Evolutionary conservation across 192 early-diverging fungal species (phyloP), one percentile per base, ranked within the genome.

Genomic region (Umbelopsis sp.): DNA sequence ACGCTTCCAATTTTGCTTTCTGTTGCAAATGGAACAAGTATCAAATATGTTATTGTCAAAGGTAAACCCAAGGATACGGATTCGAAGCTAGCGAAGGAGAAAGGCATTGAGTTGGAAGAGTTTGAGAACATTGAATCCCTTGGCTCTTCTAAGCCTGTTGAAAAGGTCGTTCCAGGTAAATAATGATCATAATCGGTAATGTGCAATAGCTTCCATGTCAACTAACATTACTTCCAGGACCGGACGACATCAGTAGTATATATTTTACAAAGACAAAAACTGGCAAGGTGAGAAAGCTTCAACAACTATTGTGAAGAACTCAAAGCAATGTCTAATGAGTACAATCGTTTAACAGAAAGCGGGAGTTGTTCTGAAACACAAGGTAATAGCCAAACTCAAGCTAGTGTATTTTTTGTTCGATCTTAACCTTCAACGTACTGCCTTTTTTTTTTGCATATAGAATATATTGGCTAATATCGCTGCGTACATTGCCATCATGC

Each of bases 381-480:
- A 67, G 69, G 81, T 77, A 74, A 58, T 48, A 71, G 33, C 4
- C 0, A 21, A 49, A 16, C 6, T 49, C 18, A 5, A 6, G 15
- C 4, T 0, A 20, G 6, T 3, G 15, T 49, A 18, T 20, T 18
- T 49, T 16, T 3, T 21, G 25, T 23, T 25, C 3, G 21, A 9
- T 22, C 0, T 1, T 25, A 25, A 0, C 27, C 11, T 48, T 30
- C 16, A 12, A 18, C 10, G 16, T 33, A 48, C 22, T 15, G 27
- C 20, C 46, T 0, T 27, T 11, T 30, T 10, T 27, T 15, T 49
- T 16, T 2, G 21, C 21, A 9, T 4, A 27, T 45, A 81, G 73
- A 81, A 78, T 41, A 35, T 77, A 2, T 49, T 81, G 20, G 64
- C 80, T 18, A 64, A 70, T 73, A 68, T 81, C 30, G 82, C 82